Percentiles rank a stretch among this genome's conserved stretches.
phyloP scores from a whole-genome alignment of 768 basidiomycete genomes.

The Boletus rufocinnamomeus region DNA sequence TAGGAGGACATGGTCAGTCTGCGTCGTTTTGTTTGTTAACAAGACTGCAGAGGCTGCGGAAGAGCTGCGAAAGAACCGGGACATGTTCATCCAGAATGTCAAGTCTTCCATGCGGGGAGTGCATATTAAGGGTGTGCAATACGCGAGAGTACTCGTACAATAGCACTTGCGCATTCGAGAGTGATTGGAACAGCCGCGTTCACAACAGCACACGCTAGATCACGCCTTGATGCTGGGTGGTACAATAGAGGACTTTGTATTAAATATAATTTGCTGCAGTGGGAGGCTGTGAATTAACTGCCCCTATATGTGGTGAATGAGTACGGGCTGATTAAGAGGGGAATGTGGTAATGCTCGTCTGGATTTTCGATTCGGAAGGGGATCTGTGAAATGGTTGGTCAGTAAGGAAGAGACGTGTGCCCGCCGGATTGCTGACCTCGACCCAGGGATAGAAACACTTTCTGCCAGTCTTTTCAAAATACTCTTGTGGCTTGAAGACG shows the following conservation, averaged over 20 bases:
- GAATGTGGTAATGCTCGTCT: constrained; percentile 86
- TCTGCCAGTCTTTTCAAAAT: constrained; percentile 65
- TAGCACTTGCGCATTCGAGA: constrained; percentile 24
- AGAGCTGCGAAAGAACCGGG: constrained; percentile 87
- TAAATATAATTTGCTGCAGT: constrained; percentile 9
- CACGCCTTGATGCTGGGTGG: constrained; percentile 6
- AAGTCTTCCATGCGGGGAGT: constrained; percentile 85
- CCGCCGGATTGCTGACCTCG: constrained; percentile 54
- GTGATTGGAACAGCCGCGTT: constrained; percentile 12
- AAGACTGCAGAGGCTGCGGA: constrained; percentile 81
- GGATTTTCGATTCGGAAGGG: constrained; percentile 73
- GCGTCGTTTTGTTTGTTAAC: constrained; percentile 11
- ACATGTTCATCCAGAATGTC: constrained; percentile 83
- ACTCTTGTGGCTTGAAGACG: constrained; percentile 79
- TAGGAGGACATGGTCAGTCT: constrained; percentile 37
- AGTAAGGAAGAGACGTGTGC: constrained; percentile 1
- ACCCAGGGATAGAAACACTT: constrained; percentile 89
- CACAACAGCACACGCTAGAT: constrained; percentile 1
- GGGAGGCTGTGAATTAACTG: constrained; percentile 46
- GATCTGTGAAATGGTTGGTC: constrained; percentile 51
- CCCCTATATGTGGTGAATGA: constrained; percentile 92
- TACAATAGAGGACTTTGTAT: constrained; percentile 9
- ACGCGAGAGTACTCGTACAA: constrained; percentile 69
- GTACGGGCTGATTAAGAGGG: constrained; percentile 88
- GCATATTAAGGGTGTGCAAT: constrained; percentile 73